Percentiles rank a stretch among this genome's conserved stretches.
Evolutionary conservation across 2,329 filamentous ascomycete genomes (phyloP).

Genomic region (Elsinoe perseae): DNA sequence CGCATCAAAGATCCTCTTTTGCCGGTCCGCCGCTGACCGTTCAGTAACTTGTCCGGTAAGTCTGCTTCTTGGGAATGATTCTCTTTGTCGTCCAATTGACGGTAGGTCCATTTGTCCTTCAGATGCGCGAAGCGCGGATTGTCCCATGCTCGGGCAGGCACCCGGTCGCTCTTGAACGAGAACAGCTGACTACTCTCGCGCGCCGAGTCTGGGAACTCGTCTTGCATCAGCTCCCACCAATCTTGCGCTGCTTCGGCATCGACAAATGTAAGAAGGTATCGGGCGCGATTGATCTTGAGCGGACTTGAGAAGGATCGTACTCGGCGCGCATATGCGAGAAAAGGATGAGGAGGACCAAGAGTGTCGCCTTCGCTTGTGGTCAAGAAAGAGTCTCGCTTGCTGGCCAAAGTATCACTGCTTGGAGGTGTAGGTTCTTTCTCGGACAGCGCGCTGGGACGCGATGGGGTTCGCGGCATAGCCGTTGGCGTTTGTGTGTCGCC

Average conservation of each 20-base stretch:
- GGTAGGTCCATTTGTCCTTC: conserved; percentile 29
- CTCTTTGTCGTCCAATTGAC: conserved; percentile 25
- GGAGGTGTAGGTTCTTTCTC: conserved; percentile 14
- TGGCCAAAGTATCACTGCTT: conserved; percentile 11
- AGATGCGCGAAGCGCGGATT: conserved; percentile 26
- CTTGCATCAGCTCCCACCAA: conserved; percentile 28
- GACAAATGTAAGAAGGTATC: conserved; percentile 29
- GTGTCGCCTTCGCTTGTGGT: conserved; percentile 14
- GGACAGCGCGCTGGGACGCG: neutral
- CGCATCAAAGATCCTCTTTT: conserved; percentile 14
- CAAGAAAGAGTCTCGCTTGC: conserved; percentile 6
- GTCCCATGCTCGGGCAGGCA: conserved; percentile 25
- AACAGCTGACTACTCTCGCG: conserved; percentile 29
- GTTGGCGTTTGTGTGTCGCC: conserved; percentile 12
- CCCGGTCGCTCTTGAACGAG: conserved; percentile 26
- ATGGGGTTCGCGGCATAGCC: conserved; percentile 13
- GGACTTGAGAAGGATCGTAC: conserved; percentile 18
- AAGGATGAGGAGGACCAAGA: conserved; percentile 14
- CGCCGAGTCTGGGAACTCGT: conserved; percentile 25
- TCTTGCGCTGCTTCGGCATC: conserved; percentile 26
- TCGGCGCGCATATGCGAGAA: conserved; percentile 19
- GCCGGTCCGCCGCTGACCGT: neutral
- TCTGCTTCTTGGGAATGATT: conserved; percentile 15
- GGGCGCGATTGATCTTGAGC: conserved; percentile 21
- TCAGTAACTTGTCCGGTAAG: conserved; percentile 1